phyloP scores from a whole-genome alignment of 257 asterid species.

The Solanum rostratum region DNA sequence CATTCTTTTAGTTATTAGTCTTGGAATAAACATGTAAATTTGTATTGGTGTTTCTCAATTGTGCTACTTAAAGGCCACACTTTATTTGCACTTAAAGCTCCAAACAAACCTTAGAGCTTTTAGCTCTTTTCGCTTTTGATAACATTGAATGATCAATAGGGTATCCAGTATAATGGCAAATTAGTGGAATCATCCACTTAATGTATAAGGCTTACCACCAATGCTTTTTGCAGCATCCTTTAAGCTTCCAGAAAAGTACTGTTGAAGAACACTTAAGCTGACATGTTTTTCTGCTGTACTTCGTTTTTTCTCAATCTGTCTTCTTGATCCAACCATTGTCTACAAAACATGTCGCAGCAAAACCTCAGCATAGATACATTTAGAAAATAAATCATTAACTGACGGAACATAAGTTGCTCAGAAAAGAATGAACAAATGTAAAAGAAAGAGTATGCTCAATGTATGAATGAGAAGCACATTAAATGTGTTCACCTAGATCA shows the following conservation, averaged over 20 bases:
- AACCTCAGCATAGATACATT: neutral
- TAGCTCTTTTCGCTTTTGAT: neutral
- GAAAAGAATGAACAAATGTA: neutral
- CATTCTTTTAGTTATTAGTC: neutral
- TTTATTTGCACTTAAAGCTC: neutral
- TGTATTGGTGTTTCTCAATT: neutral
- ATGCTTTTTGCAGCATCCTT: slow-evolving; percentile 95
- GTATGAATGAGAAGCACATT: neutral
- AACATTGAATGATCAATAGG: neutral
- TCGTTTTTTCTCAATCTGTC: slow-evolving; percentile 51
- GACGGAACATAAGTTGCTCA: neutral
- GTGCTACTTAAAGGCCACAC: neutral
- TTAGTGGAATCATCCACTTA: neutral
- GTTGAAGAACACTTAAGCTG: slow-evolving; percentile 74
- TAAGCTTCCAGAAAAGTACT: slow-evolving; percentile 83
- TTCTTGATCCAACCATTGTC: slow-evolving; percentile 19
- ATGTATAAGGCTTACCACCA: slow-evolving; percentile 59
- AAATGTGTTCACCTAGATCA: neutral
- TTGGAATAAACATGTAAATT: neutral
- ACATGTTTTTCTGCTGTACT: slow-evolving; percentile 80
- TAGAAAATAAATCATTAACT: neutral
- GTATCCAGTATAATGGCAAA: neutral
- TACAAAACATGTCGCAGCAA: neutral
- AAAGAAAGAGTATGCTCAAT: neutral
- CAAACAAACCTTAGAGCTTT: neutral